Conservation (phyloP, 2,329 filamentous ascomycete species). For the Cryphonectria nitschkei region DNA sequence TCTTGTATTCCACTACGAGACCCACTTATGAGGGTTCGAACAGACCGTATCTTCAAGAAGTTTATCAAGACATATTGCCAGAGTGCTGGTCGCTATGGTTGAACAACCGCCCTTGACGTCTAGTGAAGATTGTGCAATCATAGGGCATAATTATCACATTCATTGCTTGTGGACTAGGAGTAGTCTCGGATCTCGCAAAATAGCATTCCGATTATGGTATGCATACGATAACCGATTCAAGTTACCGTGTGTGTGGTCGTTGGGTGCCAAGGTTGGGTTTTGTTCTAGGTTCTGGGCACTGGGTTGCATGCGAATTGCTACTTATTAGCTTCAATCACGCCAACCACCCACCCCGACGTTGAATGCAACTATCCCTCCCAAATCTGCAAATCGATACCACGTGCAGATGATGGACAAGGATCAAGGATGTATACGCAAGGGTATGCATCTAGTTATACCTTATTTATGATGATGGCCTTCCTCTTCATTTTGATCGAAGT, state of each 20-base stretch:
- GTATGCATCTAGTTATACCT: not conserved
- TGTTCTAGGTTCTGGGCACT: not conserved
- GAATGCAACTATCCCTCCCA: not conserved
- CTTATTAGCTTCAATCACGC: conserved; percentile 27
- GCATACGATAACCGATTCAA: not conserved
- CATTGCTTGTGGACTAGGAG: not conserved
- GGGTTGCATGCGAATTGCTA: conserved; percentile 15
- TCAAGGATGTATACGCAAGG: not conserved
- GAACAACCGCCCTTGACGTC: not conserved
- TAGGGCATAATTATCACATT: conserved; percentile 1
- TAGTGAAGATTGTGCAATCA: conserved; percentile 12
- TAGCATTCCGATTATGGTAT: not conserved
- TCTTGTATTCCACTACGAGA: not conserved
- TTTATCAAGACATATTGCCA: not conserved
- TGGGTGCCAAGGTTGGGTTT: not conserved
- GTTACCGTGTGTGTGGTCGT: no score
- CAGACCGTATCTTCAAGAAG: not conserved
- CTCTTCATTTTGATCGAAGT: not conserved
- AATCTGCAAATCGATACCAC: not conserved
- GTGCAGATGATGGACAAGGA: not conserved
- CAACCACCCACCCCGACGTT: not conserved
- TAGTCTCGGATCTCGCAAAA: not conserved
- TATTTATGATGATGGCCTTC: not conserved
- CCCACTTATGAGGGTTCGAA: not conserved
- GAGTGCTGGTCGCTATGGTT: no score